Conservation (phyloP, 2,329 filamentous ascomycete species). For the Colletotrichum salicis region DNA sequence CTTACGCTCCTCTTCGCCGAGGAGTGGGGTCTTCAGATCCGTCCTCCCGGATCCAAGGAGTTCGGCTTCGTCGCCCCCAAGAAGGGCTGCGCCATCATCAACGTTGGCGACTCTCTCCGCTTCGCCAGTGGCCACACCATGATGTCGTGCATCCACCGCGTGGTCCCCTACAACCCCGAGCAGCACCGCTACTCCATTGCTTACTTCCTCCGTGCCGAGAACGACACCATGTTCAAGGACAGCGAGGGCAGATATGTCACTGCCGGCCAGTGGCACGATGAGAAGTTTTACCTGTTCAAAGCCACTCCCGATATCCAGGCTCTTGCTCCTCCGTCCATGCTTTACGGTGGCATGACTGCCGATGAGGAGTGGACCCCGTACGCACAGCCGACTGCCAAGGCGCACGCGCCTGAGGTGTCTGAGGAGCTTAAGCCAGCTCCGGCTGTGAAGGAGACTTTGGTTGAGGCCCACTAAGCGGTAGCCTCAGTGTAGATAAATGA, state of each 20-base stretch:
- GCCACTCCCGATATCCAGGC: constrained; percentile 47
- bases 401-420: constrained; percentile 1
- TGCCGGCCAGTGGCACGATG: constrained; percentile 64
- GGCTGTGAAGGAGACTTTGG: constrained; percentile 23
- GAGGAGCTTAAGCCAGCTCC: constrained; percentile 27
- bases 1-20: constrained; percentile 66
- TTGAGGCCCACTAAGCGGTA: constrained; percentile 24
- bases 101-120: constrained; percentile 69
- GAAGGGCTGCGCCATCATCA: constrained; percentile 63
- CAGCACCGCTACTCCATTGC: constrained; percentile 64
- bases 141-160: constrained; percentile 67
- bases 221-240: constrained; percentile 66
- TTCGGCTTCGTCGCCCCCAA: constrained; percentile 66
- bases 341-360: constrained; percentile 59
- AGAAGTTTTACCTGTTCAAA: constrained; percentile 50
- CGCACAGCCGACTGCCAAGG: constrained; percentile 26
- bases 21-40: constrained; percentile 68
- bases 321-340: constrained; percentile 59
- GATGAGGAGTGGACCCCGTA: constrained; percentile 33
- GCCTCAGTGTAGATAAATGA: not conserved
- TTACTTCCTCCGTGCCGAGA: constrained; percentile 67
- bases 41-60: constrained; percentile 55
- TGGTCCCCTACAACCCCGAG: constrained; percentile 61
- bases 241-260: constrained; percentile 64
- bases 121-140: constrained; percentile 64